Conservation (phyloP, 495 filamentous ascomycete species). For the Penicillium paxilli region DNA sequence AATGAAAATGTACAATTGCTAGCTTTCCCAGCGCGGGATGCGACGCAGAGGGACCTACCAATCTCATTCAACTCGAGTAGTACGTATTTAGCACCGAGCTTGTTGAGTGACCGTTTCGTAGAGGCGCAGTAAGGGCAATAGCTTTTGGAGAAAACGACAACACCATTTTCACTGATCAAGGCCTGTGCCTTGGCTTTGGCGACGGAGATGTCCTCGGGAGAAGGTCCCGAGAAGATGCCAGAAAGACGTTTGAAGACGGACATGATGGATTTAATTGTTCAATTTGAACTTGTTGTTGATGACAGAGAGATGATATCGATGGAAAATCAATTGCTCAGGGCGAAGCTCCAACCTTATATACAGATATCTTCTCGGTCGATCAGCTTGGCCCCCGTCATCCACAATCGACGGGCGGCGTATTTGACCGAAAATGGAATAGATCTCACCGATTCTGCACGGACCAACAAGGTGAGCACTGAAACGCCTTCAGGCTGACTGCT, state of each 20-base stretch:
- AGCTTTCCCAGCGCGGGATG: no score
- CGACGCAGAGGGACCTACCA: slow-evolving; percentile 48
- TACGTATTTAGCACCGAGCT: slow-evolving; percentile 65
- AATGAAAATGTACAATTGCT: not conserved
- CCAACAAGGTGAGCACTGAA: no score
- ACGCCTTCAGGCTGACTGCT: no score
- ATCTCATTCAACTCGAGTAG: slow-evolving; percentile 78
- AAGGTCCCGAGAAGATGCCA: not conserved
- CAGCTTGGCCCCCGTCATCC: not conserved
- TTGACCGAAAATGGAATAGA: not conserved
- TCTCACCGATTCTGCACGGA: not conserved
- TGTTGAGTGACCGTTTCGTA: slow-evolving; percentile 65
- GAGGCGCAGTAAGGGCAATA: slow-evolving; percentile 83
- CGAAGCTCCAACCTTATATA: not conserved
- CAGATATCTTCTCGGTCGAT: not conserved
- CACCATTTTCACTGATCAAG: not conserved
- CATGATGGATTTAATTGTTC: no score
- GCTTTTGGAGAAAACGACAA: slow-evolving; percentile 80
- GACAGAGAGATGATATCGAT: not conserved
- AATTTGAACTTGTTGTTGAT: no score
- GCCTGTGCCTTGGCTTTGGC: not conserved
- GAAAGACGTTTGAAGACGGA: not conserved
- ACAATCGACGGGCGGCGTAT: not conserved
- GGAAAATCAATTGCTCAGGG: not conserved
- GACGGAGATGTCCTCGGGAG: not conserved